These are phyloP conservation scores for Cutaneotrichosporon mucoides DNA, from an alignment of 1,284 basidiomycete genomes.

Conservation along the genomic window DNA sequence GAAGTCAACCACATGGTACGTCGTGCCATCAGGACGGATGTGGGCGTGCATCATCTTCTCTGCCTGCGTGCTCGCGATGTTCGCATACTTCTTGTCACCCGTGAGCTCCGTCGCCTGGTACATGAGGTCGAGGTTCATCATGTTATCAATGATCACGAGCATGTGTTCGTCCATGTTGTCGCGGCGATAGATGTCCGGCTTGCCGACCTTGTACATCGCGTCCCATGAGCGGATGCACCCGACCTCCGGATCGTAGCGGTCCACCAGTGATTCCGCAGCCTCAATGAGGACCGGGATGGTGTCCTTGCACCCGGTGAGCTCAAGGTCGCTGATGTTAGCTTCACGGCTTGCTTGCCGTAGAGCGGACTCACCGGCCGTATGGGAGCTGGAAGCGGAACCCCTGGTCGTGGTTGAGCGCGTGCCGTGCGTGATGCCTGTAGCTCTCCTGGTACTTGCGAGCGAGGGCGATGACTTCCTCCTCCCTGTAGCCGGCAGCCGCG, in stretches of 20 bases:
- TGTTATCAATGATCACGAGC: slow-evolving; percentile 44
- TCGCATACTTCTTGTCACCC: slow-evolving; percentile 31
- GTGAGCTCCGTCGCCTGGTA: slow-evolving; percentile 35
- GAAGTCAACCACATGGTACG: slow-evolving; percentile 41
- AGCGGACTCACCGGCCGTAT: slow-evolving; percentile 21
- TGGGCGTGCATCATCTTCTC: slow-evolving; percentile 29
- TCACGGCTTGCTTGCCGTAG: too few species aligned
- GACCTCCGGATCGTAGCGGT: slow-evolving; percentile 28
- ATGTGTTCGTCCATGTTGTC: slow-evolving; percentile 39
- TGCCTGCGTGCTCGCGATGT: slow-evolving; percentile 34
- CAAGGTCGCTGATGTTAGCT: slow-evolving; percentile 25
- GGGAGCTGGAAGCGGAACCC: slow-evolving; percentile 41
- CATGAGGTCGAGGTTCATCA: slow-evolving; percentile 45
- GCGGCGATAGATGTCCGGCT: slow-evolving; percentile 21
- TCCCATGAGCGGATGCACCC: slow-evolving; percentile 41
- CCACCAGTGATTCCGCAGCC: slow-evolving; percentile 36
- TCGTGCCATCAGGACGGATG: slow-evolving; percentile 32
- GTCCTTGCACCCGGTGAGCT: slow-evolving; percentile 26
- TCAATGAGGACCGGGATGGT: slow-evolving; percentile 32
- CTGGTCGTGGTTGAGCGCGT: slow-evolving; percentile 38
- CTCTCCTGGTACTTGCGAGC: slow-evolving; percentile 31
- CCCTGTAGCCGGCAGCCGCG: slow-evolving; percentile 16
- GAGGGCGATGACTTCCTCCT: slow-evolving; percentile 26
- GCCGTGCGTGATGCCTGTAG: slow-evolving; percentile 26
- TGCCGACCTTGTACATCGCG: slow-evolving; percentile 20